Conservation (phyloP, 306 rosid genomes). For the Canavalia gladiata region DNA sequence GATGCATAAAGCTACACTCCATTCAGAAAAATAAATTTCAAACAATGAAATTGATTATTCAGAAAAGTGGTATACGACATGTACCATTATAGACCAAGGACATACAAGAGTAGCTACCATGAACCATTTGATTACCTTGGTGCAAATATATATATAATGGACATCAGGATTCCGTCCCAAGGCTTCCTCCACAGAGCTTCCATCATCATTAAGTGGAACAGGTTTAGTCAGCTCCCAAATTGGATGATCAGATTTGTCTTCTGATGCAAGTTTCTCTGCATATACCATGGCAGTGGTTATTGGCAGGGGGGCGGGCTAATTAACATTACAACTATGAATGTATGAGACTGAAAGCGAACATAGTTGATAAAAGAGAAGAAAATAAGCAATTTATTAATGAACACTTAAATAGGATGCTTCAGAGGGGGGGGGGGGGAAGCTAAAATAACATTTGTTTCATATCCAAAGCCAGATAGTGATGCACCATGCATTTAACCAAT, state of each 20-base stretch:
- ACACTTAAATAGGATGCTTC: slow-evolving; percentile 22
- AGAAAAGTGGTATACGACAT: slow-evolving; percentile 5
- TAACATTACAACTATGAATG: slow-evolving; percentile 30
- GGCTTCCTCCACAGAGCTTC: slow-evolving; percentile 65
- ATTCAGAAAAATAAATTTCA: slow-evolving; percentile 1
- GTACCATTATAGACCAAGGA: slow-evolving; percentile 14
- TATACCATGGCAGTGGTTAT: slow-evolving; percentile 26
- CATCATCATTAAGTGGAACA: slow-evolving; percentile 72
- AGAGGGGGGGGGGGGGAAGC: neutral
- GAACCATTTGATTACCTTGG: slow-evolving; percentile 60
- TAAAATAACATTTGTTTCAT: neutral
- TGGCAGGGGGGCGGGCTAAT: slow-evolving; percentile 7
- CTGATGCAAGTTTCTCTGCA: slow-evolving; percentile 75
- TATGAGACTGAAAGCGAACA: neutral
- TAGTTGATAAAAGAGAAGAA: neutral
- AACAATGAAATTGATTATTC: slow-evolving; percentile 29
- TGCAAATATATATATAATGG: slow-evolving; percentile 80
- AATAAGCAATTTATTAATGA: slow-evolving; percentile 20
- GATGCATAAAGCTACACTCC: neutral
- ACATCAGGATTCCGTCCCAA: slow-evolving; percentile 79
- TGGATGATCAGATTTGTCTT: slow-evolving; percentile 59
- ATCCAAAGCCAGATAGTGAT: neutral
- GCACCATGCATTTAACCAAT: slow-evolving; percentile 29
- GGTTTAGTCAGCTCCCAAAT: slow-evolving; percentile 81
- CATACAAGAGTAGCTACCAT: neutral